Conservation (phyloP, 176 grass and related monocot species). For the Eleusine coracana region DNA sequence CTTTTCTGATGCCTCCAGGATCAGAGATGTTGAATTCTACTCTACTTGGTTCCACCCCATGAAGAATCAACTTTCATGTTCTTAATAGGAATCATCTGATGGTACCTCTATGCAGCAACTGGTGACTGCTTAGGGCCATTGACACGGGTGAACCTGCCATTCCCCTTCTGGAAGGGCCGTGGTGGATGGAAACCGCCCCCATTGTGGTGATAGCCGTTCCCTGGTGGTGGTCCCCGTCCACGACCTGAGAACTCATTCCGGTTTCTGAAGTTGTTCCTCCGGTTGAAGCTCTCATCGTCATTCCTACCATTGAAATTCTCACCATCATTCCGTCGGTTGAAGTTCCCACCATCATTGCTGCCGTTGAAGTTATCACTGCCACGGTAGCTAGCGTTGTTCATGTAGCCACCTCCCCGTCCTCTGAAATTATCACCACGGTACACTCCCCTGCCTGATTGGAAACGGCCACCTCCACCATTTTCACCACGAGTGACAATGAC, state of each 20-base stretch:
- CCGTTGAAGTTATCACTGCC: conserved; percentile 36
- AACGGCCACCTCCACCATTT: conserved; percentile 46
- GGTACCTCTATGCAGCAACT: conserved; percentile 24
- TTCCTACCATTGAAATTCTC: conserved; percentile 10
- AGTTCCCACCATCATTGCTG: conserved; percentile 22
- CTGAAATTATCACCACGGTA: conserved; percentile 65
- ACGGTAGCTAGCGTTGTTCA: conserved; percentile 45
- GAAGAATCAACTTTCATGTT: neutral
- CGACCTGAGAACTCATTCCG: conserved; percentile 53
- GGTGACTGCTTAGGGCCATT: conserved; percentile 38
- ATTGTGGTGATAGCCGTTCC: conserved; percentile 39
- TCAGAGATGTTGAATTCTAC: conserved; percentile 23
- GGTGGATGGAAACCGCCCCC: conserved; percentile 38
- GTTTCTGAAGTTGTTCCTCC: conserved; percentile 51
- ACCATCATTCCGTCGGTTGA: neutral
- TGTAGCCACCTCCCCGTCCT: conserved; percentile 46
- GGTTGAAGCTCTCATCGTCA: neutral
- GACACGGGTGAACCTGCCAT: conserved; percentile 35
- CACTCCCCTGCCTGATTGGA: conserved; percentile 51
- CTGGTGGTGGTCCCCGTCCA: conserved; percentile 33
- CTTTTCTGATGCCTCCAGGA: neutral
- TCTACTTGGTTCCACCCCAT: neutral
- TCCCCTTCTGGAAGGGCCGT: conserved; percentile 46
- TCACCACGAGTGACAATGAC: conserved; percentile 40
- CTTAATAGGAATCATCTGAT: neutral